Evolutionary conservation across 208 protist genomes (phyloP).

Genomic region (Leishmania tropica): DNA sequence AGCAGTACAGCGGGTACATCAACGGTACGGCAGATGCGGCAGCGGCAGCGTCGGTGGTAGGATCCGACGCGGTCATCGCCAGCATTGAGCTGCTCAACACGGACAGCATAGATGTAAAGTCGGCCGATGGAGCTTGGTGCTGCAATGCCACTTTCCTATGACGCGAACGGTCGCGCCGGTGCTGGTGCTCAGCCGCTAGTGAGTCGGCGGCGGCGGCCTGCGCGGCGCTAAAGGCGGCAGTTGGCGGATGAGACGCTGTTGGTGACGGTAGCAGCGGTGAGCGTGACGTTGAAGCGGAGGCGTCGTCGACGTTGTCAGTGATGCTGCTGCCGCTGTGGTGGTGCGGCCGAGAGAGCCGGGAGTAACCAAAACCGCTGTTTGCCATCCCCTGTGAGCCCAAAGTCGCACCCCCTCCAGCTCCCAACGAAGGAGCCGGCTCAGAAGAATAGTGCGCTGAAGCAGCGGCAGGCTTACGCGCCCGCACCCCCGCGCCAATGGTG

Average conservation of each 20-base stretch:
- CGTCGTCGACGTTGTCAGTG: neutral
- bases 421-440: neutral
- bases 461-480: neutral
- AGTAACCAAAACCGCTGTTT: neutral
- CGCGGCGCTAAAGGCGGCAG: neutral
- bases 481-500: neutral
- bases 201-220: neutral
- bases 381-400: neutral
- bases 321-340: neutral
- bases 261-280: neutral
- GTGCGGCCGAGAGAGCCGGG: neutral
- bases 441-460: neutral
- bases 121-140: neutral
- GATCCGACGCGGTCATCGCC: slow-evolving; percentile 6
- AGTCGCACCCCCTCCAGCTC: neutral
- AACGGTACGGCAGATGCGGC: slow-evolving; percentile 1
- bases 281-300: neutral
- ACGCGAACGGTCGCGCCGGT: neutral
- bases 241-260: neutral
- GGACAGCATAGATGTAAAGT: slow-evolving; percentile 23
- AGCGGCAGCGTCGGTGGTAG: neutral
- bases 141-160: neutral
- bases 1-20: slow-evolving; percentile 23
- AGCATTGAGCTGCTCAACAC: slow-evolving; percentile 12
- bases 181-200: neutral